Base-by-base conservation (phyloP, 768 basidiomycete genomes). In the Pleurotus pulmonarius region DNA sequence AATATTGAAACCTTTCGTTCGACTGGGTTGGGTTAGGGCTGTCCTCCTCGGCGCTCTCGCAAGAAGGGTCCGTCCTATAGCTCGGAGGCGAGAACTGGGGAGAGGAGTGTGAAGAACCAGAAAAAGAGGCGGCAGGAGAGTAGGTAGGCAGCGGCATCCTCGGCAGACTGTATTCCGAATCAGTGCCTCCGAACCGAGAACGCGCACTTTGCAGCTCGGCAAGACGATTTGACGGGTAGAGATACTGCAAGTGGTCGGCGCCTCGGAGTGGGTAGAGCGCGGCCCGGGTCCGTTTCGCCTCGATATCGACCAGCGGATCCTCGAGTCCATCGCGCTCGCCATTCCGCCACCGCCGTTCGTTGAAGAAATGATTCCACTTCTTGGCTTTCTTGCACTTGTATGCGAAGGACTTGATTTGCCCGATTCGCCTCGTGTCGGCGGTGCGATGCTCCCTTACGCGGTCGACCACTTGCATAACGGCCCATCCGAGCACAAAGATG, bases 391-490 rank as follows among this genome's bases (percentile, higher is more conserved):
- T 53, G 12, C 37, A n/a, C 24, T 53, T 53, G 3, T 53, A 40
- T 18, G 24, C 51, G 37, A 13, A 40, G 34, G 15, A 34, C 26
- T 37, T 51, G 15, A n/a, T 7, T n/a, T 18, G 24, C 15, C 16
- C 37, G 26, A 13, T 51, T 13, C n/a, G 25, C 49, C 15, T 16
- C n/a, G 41, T 22, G 12, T 39, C n/a, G 12, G 18, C 25, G 16
- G 16, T 41, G 9, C 39, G 34, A 20, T 39, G 51, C 12, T 34
- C 51, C 38, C 38, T 53, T 11, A 53, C 39, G 34, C 38, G 37
- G 22, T 53, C 51, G 18, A 53, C 39, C 12, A 53, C 39, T 22
- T 53, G 51, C 51, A 53, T 53, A 7, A 53, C 22, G 16, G 37
- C 34, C 51, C 51, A 53, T 11, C 22, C 34, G 11, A 39, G 12